Conservation (phyloP, 2,329 filamentous ascomycete genomes). For the Cordyceps pruinosa region DNA sequence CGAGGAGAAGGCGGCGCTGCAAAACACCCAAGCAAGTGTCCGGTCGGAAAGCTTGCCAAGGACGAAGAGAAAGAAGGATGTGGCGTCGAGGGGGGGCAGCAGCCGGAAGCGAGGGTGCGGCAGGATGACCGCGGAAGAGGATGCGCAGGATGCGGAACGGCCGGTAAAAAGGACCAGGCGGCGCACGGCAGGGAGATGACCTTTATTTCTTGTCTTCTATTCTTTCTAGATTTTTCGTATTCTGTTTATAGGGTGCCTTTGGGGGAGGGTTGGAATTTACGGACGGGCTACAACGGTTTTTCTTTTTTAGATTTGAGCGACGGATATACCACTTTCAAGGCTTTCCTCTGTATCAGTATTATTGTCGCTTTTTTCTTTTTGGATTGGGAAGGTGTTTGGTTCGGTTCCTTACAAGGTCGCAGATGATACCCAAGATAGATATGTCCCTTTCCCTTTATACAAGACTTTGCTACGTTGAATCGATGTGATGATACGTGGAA, state of each 20-base stretch:
- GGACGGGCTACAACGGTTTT: not conserved
- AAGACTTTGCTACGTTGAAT: not conserved
- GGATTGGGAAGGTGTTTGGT: not conserved
- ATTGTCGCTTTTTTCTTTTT: not conserved
- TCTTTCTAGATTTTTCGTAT: not conserved
- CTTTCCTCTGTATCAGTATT: no score
- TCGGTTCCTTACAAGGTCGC: not conserved
- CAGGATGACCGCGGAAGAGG: not conserved
- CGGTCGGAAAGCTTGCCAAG: not conserved
- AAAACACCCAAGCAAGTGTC: not conserved
- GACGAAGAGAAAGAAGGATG: not conserved
- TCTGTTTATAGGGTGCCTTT: not conserved
- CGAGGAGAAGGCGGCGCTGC: not conserved
- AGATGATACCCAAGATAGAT: not conserved
- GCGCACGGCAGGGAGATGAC: not conserved
- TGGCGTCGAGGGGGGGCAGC: not conserved
- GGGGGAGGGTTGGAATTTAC: not conserved
- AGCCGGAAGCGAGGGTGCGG: not conserved
- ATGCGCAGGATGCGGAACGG: not conserved
- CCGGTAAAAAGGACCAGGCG: not conserved
- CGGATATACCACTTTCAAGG: not conserved
- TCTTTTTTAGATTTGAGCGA: not conserved
- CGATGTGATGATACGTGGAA: no score
- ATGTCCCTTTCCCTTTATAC: not conserved
- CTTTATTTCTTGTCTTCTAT: not conserved